Percentiles rank a stretch among this genome's conserved stretches.
Evolutionary conservation across 352 stramenopile species (phyloP).

Genomic region (Globisporangium paroecandrum): DNA sequence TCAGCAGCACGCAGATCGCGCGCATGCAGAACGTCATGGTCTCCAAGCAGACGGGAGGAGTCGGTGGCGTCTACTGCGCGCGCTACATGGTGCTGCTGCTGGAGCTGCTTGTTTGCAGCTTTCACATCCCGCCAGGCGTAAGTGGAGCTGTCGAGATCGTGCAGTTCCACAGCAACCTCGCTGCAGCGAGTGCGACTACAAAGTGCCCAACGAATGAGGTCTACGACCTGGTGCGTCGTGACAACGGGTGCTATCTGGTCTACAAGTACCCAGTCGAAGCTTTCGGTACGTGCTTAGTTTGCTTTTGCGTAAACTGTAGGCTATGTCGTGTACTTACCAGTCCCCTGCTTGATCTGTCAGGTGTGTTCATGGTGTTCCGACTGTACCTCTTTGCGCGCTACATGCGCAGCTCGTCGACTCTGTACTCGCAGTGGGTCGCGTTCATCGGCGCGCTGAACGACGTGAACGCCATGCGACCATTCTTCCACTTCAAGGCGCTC

Average conservation of each 20-base stretch:
- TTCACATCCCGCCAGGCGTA: conserved; percentile 57
- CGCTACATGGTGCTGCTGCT: conserved; percentile 34
- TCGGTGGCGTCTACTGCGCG: conserved; percentile 20
- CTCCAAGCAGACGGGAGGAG: conserved; percentile 16
- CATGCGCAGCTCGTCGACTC: conserved; percentile 58
- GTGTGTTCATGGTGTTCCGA: conserved; percentile 63
- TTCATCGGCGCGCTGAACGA: conserved; percentile 71
- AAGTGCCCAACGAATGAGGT: conserved; percentile 22
- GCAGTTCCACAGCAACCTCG: conserved; percentile 39
- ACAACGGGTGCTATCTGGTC: conserved; percentile 48
- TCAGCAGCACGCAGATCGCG: conserved; percentile 37
- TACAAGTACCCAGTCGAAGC: conserved; percentile 64
- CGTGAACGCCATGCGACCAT: conserved; percentile 72
- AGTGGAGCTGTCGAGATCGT: conserved; percentile 33
- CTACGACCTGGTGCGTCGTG: conserved; percentile 27
- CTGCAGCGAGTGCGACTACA: conserved; percentile 6
- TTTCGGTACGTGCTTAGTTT: conserved; percentile 31
- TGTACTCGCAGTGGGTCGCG: conserved; percentile 77
- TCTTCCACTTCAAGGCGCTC: conserved; percentile 79
- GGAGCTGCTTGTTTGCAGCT: conserved; percentile 60
- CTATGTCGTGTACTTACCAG: background rate
- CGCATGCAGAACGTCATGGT: conserved; percentile 51
- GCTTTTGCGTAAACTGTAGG: background rate
- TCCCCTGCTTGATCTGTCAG: conserved; percentile 11
- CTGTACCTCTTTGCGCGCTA: conserved; percentile 68